Base-by-base conservation (phyloP, 768 basidiomycete species). In the Pleurotus tuoliensis region DNA sequence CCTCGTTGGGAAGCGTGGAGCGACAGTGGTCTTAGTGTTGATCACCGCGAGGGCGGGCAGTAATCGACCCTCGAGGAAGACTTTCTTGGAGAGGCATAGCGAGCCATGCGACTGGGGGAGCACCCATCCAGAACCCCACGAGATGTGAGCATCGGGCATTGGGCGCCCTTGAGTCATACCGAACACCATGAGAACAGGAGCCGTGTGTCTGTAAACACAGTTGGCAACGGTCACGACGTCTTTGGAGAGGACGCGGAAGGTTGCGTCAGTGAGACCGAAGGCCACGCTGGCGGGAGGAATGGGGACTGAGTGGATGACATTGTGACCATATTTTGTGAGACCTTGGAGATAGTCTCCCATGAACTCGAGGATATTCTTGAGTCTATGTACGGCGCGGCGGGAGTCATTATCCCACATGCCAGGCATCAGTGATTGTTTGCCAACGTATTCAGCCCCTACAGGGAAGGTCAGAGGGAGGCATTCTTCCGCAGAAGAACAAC, bases 41-140 rank as follows among this genome's bases (percentile, higher is more conserved):
- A 63, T 39, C 16, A 41, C 13, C 15, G 55, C 40, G 15, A 63
- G 55, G 20, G 27, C 27, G 15, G 41, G 37, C 12, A 63, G 51
- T 2, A 63, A 53, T 18, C 62, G 57, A 24, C 49, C 55, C 25
- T 63, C 58, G 30, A 63, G 62, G 58, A 61, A 63, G n/a, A 46
- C 48, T 20, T 45, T 55, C 41, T 58, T 48, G n/a, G 62, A 61
- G 18, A 63, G 22, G 20, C 51, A 54, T 15, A 63, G 46, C 24
- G 57, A 46, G 12, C 62, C 62, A 41, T 59, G 54, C 20, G 57
- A 59, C 37, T 55, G 47, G 22, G 47, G 40, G 46, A 56, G 37
- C 34, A 47, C 48, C 30, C 48, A 61, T 8, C 50, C 57, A 41
- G 56, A 52, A 40, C 50, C 51, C 47, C 55, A 55, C 25, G 49